Base-by-base conservation (phyloP, 1,139 yeast genomes). In the Geotrichum phurueaensis region DNA sequence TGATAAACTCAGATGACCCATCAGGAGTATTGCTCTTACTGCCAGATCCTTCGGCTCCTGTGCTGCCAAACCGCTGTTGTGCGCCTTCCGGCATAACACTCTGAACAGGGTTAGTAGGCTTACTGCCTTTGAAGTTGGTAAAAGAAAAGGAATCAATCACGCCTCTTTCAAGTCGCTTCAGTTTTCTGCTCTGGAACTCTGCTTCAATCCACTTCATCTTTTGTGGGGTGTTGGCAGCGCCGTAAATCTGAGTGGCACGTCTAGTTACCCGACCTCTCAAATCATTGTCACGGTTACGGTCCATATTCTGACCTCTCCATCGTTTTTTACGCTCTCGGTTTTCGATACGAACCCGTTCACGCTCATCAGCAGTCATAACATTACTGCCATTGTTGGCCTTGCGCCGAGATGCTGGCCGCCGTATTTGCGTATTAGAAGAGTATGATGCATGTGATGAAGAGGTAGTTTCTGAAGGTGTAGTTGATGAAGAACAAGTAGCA, bases 201-300 rank as follows among this genome's bases (percentile, higher is more conserved):
- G 78, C 78, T 54, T 86, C 87, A 51, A 89, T 81, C 97, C 98
- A 92, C 54, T 80, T 77, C n/a, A 75, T 71, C 67, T 83, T 84
- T 67, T 83, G 83, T 18, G 78, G 82, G 9, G 85, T 78, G 5
- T 80, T 84, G 2, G 75, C 78, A 13, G 78, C 79, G 0, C 97
- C 96, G 74, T 84, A 91, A 65, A 87, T 75, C 22, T 75, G 74
- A 52, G 77, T 78, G 0, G 98, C 97, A 54, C 94, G 78, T 66
- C 85, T 86, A 64, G 82, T 79, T 31, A 94, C 87, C 60, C 98
- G 78, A 1, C 89, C 83, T 59, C 96, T 80, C 62, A 92, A 76
- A 71, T 92, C 98, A 67, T 89, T 87, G 71, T 90, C 97, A 74
- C 89, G 86, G 71, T 92, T 92, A 65, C 95, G 80, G 64, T 87